Conservation (phyloP, 495 filamentous ascomycete genomes). For the Penicillium goetzii region DNA sequence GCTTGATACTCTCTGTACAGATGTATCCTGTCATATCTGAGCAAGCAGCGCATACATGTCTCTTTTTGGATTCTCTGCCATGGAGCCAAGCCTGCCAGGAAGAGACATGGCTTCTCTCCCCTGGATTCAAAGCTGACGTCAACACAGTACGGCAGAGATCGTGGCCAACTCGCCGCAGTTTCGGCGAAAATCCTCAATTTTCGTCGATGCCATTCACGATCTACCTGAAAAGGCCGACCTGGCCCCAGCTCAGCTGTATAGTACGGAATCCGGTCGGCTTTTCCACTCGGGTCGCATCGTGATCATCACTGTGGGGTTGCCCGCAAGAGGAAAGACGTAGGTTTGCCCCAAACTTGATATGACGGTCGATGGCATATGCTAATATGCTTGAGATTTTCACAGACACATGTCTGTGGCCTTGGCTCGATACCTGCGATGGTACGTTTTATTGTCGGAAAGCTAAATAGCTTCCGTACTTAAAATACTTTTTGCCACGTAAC, state of each 20-base stretch:
- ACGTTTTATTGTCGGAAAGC: conserved; percentile 32
- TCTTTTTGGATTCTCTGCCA: conserved; percentile 7
- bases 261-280: conserved; percentile 92
- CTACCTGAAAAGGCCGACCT: conserved; percentile 79
- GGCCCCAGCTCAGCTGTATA: conserved; percentile 96
- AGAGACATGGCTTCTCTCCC: neutral
- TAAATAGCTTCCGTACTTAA: neutral
- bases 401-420: conserved; percentile 95
- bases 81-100: conserved; percentile 25
- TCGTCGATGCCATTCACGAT: conserved; percentile 97
- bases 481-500: conserved; percentile 5
- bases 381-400: conserved; percentile 15
- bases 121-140: conserved; percentile 30
- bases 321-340: conserved; percentile 95
- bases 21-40: neutral
- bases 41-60: neutral
- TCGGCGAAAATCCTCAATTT: conserved; percentile 88
- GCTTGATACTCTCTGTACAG: neutral
- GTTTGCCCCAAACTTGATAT: conserved; percentile 33
- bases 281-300: conserved; percentile 97
- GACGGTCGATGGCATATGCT: conserved; percentile 13
- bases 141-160: conserved; percentile 71
- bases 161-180: conserved; percentile 82
- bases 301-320: conserved; percentile 94
- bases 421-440: conserved; percentile 94